Conservation (phyloP, 139 green algal genomes). For the Chlorella sp. region DNA sequence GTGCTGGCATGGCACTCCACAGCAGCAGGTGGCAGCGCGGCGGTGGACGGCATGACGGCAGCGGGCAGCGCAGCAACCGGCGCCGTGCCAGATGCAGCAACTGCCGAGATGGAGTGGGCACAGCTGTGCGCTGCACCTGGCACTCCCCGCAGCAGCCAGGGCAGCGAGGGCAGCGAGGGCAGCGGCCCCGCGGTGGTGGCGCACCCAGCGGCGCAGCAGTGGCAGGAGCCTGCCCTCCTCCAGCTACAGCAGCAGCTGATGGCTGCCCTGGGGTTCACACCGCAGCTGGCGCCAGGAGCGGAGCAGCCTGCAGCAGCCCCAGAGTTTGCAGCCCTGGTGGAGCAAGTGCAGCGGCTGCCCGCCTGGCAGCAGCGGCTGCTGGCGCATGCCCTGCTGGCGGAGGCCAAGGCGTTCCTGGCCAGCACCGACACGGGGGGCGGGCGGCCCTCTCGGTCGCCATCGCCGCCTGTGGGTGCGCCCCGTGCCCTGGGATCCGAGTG, state of each 20-base stretch:
- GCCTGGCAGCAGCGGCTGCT: slow-evolving; percentile 23
- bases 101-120: background rate
- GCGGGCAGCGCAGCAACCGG: too few species aligned
- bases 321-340: background rate
- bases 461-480: background rate
- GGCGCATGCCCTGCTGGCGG: background rate
- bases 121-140: background rate
- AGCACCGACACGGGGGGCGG: slow-evolving; percentile 2
- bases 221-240: slow-evolving; percentile 1
- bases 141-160: background rate
- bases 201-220: background rate
- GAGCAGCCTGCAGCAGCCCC: background rate
- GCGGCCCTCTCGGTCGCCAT: background rate
- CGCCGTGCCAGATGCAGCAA: too few species aligned
- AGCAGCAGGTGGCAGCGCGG: background rate
- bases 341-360: background rate
- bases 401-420: slow-evolving; percentile 20
- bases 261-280: background rate
- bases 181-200: too few species aligned
- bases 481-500: background rate
- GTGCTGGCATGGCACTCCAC: background rate
- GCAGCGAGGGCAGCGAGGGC: background rate
- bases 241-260: background rate
- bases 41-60: too few species aligned
- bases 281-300: background rate